Base-by-base conservation (phyloP, 2,329 filamentous ascomycete species). In the Claviceps monticola region DNA sequence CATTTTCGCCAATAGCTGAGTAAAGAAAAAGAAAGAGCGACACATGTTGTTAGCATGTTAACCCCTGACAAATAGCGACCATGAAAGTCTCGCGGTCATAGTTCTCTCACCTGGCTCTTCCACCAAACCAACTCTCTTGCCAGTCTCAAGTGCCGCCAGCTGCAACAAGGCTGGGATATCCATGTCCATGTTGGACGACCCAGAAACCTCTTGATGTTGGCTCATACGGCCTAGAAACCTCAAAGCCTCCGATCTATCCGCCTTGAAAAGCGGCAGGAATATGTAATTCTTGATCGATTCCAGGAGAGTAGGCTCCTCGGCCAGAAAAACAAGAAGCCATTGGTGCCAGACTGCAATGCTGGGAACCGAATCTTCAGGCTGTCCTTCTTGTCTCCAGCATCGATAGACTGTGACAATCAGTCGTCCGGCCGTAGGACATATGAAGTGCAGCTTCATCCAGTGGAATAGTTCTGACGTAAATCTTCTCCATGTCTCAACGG, bases 121-220 rank as follows among this genome's bases (percentile, higher is more conserved):
- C 1, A 88, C 79, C 17, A 87, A 67, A 1, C 83, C 83, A 39
- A 76, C 70, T 60, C 84, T 84, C 65, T 87, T 88, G 14, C 82
- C 84, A 16, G 81, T 75, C 56, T 87, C 82, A 44, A 88, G 69
- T n/a, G 82, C 76, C 45, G 82, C 75, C 43, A 88, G 72, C 56
- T 82, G 78, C 9, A 88, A 66, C 44, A 82, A 69, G 0, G 78
- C 74, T 49, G 79, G 73, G 14, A 72, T 66, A 50, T 79, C 72
- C 26, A 78, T 64, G 19, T 73, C 70, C 50, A 70, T 65, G 37
- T 63, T 68, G 45, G 67, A 67, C 42, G 71, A 71, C 54, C 67
- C 72, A 51, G 66, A 71, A 13, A 74, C 63, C n/a, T 72, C 65
- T 50, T 70, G 71, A 5, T 74, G 62, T 14, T 72, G 67, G n/a